These are phyloP conservation scores for Aspergillus hiratsukae DNA, from an alignment of 2,329 filamentous ascomycete species.

Conservation along the genomic window DNA sequence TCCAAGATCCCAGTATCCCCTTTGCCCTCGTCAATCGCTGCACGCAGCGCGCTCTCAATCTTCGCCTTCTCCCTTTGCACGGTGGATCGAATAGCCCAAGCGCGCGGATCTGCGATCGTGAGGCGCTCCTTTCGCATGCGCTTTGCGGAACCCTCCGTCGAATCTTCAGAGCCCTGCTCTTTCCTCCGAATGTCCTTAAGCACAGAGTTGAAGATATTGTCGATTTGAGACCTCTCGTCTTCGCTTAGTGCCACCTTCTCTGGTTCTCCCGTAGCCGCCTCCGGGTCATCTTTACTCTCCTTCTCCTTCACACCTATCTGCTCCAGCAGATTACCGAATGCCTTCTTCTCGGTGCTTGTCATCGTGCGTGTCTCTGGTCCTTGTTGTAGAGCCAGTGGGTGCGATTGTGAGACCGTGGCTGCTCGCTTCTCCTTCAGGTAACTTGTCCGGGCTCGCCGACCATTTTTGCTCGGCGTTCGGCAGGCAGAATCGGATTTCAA, in stretches of 20 bases:
- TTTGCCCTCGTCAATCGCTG: constrained; percentile 22
- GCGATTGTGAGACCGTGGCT: constrained; percentile 3
- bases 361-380: constrained; percentile 9
- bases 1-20: constrained; percentile 37
- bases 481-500: background rate
- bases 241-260: constrained; percentile 6
- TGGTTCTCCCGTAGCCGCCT: background rate
- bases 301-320: constrained; percentile 8
- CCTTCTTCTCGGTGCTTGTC: constrained; percentile 17
- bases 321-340: constrained; percentile 18
- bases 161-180: background rate
- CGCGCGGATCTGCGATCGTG: no score
- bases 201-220: constrained; percentile 22
- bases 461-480: background rate
- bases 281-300: background rate
- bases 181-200: constrained; percentile 13
- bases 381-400: no score
- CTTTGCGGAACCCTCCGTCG: background rate
- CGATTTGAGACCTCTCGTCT: constrained; percentile 22
- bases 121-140: background rate
- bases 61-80: constrained; percentile 26
- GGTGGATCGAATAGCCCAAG: constrained; percentile 21
- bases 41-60: constrained; percentile 28
- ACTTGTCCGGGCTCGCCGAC: background rate
- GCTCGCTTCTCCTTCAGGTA: constrained; percentile 12